Conservation (phyloP, 306 rosid species). For the Cucumis hystrix region DNA sequence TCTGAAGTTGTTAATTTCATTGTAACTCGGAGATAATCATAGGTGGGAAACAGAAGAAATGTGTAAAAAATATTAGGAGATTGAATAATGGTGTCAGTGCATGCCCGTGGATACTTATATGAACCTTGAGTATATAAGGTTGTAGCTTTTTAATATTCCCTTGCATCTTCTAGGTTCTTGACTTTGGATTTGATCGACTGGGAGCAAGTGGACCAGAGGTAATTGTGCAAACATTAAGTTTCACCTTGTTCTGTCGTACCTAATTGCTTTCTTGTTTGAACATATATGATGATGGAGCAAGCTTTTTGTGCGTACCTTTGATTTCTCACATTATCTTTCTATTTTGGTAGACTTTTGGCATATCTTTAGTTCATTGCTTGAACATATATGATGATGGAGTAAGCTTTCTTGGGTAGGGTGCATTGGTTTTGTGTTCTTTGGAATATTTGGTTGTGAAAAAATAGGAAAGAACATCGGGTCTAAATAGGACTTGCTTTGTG, state of each 20-base stretch:
- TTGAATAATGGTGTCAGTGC: background rate
- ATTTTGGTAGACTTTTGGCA: background rate
- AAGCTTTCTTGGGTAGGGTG: background rate
- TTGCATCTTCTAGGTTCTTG: conserved; percentile 57
- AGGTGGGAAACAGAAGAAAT: background rate
- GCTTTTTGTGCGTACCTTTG: background rate
- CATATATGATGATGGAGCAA: too few relatives aligned
- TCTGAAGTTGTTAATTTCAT: background rate
- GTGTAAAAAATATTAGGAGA: background rate
- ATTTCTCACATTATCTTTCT: background rate
- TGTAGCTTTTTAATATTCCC: conserved; percentile 14
- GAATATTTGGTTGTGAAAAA: background rate
- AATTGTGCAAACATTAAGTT: background rate
- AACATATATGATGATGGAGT: background rate
- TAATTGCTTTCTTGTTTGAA: background rate
- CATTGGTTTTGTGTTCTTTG: background rate
- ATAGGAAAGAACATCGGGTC: background rate
- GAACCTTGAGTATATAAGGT: background rate
- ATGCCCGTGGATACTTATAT: background rate
- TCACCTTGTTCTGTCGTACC: background rate
- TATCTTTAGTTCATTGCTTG: background rate
- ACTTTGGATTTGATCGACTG: conserved; percentile 84
- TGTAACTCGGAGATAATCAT: background rate
- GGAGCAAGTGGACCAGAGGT: conserved; percentile 85
- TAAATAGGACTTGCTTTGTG: background rate